Evolutionary conservation across 2,329 filamentous ascomycete genomes (phyloP), one percentile per base, ranked within the genome.

Genomic region (Monilinia fructicola): DNA sequence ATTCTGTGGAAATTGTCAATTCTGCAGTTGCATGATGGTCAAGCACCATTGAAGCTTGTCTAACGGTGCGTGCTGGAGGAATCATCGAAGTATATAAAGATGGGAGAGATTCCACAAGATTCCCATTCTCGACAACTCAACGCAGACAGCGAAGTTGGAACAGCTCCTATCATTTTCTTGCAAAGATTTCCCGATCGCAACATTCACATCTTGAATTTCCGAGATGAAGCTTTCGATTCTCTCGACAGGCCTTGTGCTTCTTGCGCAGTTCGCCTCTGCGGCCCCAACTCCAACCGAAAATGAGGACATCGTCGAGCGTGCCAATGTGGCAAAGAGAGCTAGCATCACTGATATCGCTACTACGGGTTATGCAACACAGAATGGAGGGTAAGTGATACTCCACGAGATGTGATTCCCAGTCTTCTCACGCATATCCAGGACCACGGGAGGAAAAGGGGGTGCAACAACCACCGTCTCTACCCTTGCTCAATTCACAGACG

Each of bases 181-280:
- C 23, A 48, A n/a, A 31, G 7, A 38, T 60, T 14, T 55, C 44
- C 35, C 21, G 3, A n/a, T 16, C 9, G 31, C 12, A 4, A n/a
- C 11, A 12, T 44, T 35, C 18, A 23, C 21, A 18, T 4, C 11
- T 14, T 42, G 55, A 48, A n/a, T 38, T 42, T 52, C 11, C 14
- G 23, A 60, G 5, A 86, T 86, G 84, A 84, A 81, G 77, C 78
- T 79, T 40, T 77, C 79, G 68, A 72, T 79, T 72, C 69, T 86
- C 67, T 75, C 82, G 62, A 79, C 83, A 67, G 81, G 79, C 72
- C 40, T 70, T 21, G 61, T 59, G 21, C 76, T 87, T 71, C 80
- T 81, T 72, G 73, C 81, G 68, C 76, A 75, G 67, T 68, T 79
- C 69, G 83, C 79, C 7, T 65, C 48, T 31, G 54, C 54, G 53